Percentiles rank a stretch among this genome's conserved stretches.
These are phyloP conservation scores for Claviceps cyperi DNA, from an alignment of 2,329 filamentous ascomycete genomes.

Conservation along the genomic window DNA sequence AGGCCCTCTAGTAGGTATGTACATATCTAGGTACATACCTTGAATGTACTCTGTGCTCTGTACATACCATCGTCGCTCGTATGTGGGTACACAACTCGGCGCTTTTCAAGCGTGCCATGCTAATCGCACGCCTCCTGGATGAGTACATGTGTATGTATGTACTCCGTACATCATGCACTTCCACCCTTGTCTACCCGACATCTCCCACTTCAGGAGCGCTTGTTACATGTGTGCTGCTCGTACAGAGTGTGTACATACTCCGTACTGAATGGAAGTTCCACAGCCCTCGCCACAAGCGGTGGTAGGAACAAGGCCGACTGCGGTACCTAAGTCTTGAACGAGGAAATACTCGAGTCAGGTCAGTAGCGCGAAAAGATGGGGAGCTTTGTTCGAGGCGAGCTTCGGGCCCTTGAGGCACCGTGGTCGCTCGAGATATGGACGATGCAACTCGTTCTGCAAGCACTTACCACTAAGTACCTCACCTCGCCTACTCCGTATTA, in stretches of 20 bases:
- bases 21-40: too few relatives aligned
- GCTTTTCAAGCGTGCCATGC: not conserved
- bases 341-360: not conserved
- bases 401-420: not conserved
- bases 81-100: not conserved
- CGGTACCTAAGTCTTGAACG: not conserved
- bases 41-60: too few relatives aligned
- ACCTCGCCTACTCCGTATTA: not conserved
- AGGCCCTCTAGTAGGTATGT: not conserved
- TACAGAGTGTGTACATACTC: not conserved
- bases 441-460: not conserved
- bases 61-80: not conserved
- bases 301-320: not conserved
- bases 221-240: not conserved
- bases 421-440: not conserved
- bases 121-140: not conserved
- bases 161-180: not conserved
- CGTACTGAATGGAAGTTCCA: not conserved
- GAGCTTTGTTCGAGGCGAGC: not conserved
- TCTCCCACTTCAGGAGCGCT: not conserved
- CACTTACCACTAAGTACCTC: not conserved
- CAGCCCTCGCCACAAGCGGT: not conserved
- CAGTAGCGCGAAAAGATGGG: not conserved
- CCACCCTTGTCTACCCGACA: not conserved
- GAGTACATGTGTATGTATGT: not conserved